These are phyloP conservation scores for Botrytis elliptica DNA, from an alignment of 2,329 filamentous ascomycete species.

Conservation along the genomic window DNA sequence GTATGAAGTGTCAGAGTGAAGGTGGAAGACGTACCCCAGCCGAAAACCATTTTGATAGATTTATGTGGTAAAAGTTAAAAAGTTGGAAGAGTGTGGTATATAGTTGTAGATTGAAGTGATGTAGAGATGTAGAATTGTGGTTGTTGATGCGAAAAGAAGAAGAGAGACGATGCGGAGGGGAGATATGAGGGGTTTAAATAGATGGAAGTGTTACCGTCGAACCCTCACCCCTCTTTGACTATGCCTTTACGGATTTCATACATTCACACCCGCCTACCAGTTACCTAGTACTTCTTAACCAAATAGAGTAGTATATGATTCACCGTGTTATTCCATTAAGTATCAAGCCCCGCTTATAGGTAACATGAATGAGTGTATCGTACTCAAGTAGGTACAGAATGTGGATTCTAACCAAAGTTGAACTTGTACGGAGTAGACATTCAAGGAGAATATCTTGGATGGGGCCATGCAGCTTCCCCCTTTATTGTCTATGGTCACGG, in stretches of 20 bases:
- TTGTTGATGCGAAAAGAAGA: background rate
- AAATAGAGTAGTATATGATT: conserved; percentile 1
- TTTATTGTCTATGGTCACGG: background rate
- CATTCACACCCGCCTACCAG: background rate
- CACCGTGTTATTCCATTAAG: background rate
- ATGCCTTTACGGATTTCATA: background rate
- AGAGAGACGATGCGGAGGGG: background rate
- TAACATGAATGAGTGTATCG: background rate
- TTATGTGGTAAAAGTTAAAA: conserved; percentile 18
- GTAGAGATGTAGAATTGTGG: background rate
- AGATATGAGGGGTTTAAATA: conserved; percentile 23
- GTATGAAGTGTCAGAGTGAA: background rate
- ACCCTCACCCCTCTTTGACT: background rate
- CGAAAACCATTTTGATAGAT: conserved; percentile 35
- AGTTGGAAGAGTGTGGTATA: background rate
- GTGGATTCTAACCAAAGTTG: background rate
- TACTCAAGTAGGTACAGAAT: background rate
- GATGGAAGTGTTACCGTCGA: background rate
- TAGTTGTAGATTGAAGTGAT: conserved; percentile 8
- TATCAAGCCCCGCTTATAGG: background rate
- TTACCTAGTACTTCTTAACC: background rate
- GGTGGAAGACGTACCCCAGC: conserved; percentile 30
- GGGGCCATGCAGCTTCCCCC: background rate
- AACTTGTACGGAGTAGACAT: too few relatives aligned
- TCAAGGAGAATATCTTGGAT: background rate